Base-by-base conservation (phyloP, 192 early-diverging fungal species). In the Entomortierella parvispora region DNA sequence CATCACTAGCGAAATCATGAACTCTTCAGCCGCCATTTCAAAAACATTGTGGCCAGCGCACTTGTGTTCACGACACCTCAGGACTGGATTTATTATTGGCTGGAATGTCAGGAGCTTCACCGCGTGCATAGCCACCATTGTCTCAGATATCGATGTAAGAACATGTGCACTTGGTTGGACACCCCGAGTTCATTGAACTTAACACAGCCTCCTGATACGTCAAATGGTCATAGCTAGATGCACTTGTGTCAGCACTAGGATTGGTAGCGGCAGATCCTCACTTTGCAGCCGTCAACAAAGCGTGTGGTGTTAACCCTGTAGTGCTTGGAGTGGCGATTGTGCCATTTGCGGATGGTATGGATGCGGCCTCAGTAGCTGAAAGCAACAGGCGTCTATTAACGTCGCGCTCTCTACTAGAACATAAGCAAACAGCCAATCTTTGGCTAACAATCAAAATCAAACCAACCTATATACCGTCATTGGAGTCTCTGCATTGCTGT, bases 31-130 rank as follows among this genome's bases (percentile, higher is more conserved):
- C 5, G 76, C 79, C 10, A 80, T 84, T 12, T 79, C 80, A 15
- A 84, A 87, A 51, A 68, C 85, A 33, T 84, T 83, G 49, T 88
- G 84, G 84, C 86, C 86, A 14, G 74, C 80, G 7, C 86, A 85
- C 56, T 44, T 84, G n/a, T 85, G 84, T 61, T 71, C 81, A 22
- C 70, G 77, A 17, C 69, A 81, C 50, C 56, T 69, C 34, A 67
- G 61, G 54, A 64, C 76, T 20, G 86, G 86, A 5, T 88, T 79
- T 48, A 75, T 88, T 3, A 71, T 88, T 25, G 86, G 86, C 7
- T 88, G 86, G 86, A 82, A 81, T 54, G 78, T 81, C 61, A 65
- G 79, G 22, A 62, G 71, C 14, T 80, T 69, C 49, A 85, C 84
- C 6, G 62, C 82, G 15, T 88, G 86, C 61, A 81, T 88, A 33